phyloP scores from a whole-genome alignment of 495 filamentous ascomycete species.

The Wilcoxina mikolae region DNA sequence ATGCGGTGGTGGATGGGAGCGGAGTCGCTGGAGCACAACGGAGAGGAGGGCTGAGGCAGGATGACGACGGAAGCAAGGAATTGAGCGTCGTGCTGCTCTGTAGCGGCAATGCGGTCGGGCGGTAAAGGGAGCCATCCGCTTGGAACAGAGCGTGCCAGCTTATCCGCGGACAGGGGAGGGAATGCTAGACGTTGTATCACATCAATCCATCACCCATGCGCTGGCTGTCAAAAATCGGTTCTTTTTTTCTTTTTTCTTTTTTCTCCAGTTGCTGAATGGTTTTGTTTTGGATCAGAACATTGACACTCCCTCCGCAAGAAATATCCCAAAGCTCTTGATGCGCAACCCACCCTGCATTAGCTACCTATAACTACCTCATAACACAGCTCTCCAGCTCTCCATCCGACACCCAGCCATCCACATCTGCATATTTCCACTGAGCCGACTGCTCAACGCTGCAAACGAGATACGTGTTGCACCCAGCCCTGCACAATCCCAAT shows the following conservation, averaged over 20 bases:
- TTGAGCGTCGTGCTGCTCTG: background rate
- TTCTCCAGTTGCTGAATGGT: background rate
- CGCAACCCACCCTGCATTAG: background rate
- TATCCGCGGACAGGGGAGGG: background rate
- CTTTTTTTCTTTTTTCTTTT: background rate
- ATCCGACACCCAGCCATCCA: background rate
- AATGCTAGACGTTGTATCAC: background rate
- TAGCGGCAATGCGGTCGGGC: conserved; percentile 3
- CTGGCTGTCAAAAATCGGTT: background rate
- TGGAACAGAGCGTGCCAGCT: background rate
- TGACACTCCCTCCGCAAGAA: no score
- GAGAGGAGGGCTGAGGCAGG: background rate
- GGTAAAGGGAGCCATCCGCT: background rate
- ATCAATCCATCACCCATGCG: background rate
- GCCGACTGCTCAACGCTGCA: background rate
- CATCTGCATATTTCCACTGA: background rate
- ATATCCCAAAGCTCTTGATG: background rate
- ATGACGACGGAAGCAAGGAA: background rate
- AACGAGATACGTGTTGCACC: background rate
- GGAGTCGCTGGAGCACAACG: background rate
- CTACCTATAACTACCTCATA: background rate
- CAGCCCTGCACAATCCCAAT: background rate
- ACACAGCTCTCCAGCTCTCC: background rate
- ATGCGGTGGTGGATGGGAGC: background rate
- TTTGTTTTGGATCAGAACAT: no score